Conservation (phyloP, 192 early-diverging fungal species). For the Mortierella antarctica region DNA sequence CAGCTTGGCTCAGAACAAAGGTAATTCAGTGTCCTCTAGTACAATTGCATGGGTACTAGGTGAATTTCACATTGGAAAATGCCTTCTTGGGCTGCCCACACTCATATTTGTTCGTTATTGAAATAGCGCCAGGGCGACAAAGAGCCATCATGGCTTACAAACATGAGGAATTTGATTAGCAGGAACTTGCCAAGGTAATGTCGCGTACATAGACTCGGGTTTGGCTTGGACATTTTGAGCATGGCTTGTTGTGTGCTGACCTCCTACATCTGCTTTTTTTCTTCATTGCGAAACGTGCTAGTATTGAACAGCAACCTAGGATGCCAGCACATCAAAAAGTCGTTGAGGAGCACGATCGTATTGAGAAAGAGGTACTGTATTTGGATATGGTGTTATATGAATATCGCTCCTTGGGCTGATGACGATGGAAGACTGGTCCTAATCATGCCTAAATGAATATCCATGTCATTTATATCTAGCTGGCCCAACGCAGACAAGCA, state of each 20-base stretch:
- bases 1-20: constrained; percentile 40
- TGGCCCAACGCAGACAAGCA: constrained; percentile 6
- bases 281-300: background rate
- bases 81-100: background rate
- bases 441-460: background rate
- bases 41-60: no score
- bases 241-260: no score
- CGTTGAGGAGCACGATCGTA: constrained; percentile 29
- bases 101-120: background rate
- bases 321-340: constrained; percentile 16
- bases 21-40: background rate
- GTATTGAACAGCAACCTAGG: constrained; percentile 18
- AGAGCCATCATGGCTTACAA: constrained; percentile 43
- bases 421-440: no score
- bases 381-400: no score
- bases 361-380: constrained; percentile 28
- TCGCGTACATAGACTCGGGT: background rate
- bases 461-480: background rate
- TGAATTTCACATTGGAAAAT: no score
- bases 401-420: no score
- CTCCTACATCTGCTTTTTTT: background rate
- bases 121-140: constrained; percentile 27
- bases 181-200: constrained; percentile 36
- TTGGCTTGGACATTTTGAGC: no score
- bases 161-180: constrained; percentile 37